Conservation (phyloP, 257 asterid species). For the Lycium barbarum region DNA sequence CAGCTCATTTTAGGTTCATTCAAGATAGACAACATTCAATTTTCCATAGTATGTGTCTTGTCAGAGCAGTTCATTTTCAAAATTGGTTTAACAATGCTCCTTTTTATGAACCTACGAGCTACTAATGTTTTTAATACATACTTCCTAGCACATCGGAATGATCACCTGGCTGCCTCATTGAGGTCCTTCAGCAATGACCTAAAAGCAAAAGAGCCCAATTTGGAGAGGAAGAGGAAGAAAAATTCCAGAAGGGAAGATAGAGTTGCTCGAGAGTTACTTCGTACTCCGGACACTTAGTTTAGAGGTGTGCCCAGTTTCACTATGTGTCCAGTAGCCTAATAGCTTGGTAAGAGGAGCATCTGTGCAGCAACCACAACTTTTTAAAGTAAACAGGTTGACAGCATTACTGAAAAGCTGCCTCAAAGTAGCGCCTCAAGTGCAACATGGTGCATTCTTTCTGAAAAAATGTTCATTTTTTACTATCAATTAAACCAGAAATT, state of each 20-base stretch:
- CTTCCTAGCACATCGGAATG: constrained; percentile 85
- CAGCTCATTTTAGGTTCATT: constrained; percentile 8
- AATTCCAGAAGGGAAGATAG: constrained; percentile 53
- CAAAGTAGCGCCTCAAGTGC: not conserved
- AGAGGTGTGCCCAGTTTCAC: not conserved
- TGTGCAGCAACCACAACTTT: constrained; percentile 18
- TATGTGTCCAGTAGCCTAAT: constrained; percentile 23
- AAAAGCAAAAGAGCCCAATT: constrained; percentile 76
- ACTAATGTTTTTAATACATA: constrained; percentile 26
- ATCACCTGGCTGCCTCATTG: constrained; percentile 69
- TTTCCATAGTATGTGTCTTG: not conserved
- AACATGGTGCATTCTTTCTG: not conserved
- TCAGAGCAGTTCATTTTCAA: not conserved
- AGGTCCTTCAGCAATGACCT: constrained; percentile 71
- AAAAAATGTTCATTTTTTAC: too few species aligned
- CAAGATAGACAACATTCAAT: not conserved
- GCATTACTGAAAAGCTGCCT: not conserved
- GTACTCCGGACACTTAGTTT: constrained; percentile 52
- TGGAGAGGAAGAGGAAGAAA: constrained; percentile 82
- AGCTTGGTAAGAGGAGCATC: constrained; percentile 12
- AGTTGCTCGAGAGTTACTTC: constrained; percentile 47
- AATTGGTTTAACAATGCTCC: not conserved
- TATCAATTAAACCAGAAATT: too few species aligned
- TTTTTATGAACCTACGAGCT: not conserved
- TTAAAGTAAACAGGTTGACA: constrained; percentile 6